Percentiles rank a stretch among this genome's conserved stretches.
These are phyloP conservation scores for Penicillium dipodomyicola DNA, from an alignment of 495 filamentous ascomycete species.

Conservation along the genomic window DNA sequence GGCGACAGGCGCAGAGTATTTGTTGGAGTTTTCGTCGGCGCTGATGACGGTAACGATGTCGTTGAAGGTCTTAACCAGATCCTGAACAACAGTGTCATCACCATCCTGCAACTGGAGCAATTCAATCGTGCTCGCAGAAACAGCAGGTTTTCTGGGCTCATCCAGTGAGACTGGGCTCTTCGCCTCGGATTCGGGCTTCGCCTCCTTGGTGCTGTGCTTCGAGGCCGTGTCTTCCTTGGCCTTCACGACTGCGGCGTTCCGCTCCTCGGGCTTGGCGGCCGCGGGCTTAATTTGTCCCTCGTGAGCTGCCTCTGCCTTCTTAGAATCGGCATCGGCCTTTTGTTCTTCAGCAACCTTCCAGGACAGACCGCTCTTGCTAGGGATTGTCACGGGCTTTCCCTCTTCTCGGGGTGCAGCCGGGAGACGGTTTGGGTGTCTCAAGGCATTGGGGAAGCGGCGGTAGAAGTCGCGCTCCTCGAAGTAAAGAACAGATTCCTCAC, in stretches of 20 bases:
- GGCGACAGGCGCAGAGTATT: conserved; percentile 69
- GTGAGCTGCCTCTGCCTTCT: conserved; percentile 37
- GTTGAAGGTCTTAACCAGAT: conserved; percentile 93
- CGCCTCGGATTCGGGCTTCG: conserved; percentile 31
- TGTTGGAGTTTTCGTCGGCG: conserved; percentile 66
- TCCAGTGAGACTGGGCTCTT: conserved; percentile 34
- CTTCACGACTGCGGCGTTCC: conserved; percentile 37
- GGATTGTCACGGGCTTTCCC: conserved; percentile 75
- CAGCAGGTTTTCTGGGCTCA: conserved; percentile 34
- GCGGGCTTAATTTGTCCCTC: conserved; percentile 37
- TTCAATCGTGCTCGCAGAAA: conserved; percentile 65
- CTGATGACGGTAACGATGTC: conserved; percentile 92
- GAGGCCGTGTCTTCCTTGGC: conserved; percentile 45
- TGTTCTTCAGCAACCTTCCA: conserved; percentile 70
- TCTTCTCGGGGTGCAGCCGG: conserved; percentile 50
- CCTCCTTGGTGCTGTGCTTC: conserved; percentile 30
- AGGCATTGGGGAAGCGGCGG: conserved; percentile 78
- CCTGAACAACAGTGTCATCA: conserved; percentile 82
- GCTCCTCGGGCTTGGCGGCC: conserved; percentile 35
- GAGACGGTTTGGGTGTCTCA: conserved; percentile 50
- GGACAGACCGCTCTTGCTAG: conserved; percentile 79
- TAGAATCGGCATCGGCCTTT: conserved; percentile 41
- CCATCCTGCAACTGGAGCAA: conserved; percentile 68
- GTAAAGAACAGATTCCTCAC: conserved; percentile 93
- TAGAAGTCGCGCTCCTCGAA: conserved; percentile 95